Conservation (phyloP, 768 basidiomycete genomes). For the Lactarius deliciosus region DNA sequence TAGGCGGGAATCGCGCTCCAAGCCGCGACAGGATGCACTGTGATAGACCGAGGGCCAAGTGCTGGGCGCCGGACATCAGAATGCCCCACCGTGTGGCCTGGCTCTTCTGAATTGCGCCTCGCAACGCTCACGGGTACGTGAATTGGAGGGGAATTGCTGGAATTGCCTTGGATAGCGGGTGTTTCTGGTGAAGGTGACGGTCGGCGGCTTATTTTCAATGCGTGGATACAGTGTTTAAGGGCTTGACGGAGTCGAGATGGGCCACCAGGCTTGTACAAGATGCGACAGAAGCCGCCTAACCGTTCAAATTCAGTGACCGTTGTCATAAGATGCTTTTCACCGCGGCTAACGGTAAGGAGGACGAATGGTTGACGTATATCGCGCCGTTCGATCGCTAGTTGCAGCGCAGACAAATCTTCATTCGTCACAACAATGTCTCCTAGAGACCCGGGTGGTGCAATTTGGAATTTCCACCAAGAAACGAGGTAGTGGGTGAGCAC, state of each 20-base stretch:
- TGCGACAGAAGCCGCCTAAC: conserved; percentile 84
- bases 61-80: conserved; percentile 44
- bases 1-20: conserved; percentile 40
- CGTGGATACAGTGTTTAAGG: conserved; percentile 62
- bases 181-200: conserved; percentile 35
- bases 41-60: conserved; percentile 54
- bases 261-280: conserved; percentile 87
- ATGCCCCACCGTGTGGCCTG: neutral
- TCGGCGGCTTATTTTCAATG: conserved; percentile 47
- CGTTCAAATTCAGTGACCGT: conserved; percentile 70
- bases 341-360: conserved; percentile 69
- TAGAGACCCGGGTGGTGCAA: conserved; percentile 41
- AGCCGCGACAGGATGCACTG: conserved; percentile 43
- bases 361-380: conserved; percentile 68
- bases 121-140: conserved; percentile 20
- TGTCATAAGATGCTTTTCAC: conserved; percentile 59
- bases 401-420: conserved; percentile 64
- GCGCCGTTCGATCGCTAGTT: conserved; percentile 54
- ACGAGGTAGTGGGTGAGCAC: conserved; percentile 66
- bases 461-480: conserved; percentile 74
- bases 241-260: conserved; percentile 69
- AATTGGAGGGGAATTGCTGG: neutral
- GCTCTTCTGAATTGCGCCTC: conserved; percentile 53
- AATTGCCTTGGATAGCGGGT: conserved; percentile 8
- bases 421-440: conserved; percentile 82